Conservation (phyloP, 352 stramenopile genomes). For the Sclerospora graminicola region DNA sequence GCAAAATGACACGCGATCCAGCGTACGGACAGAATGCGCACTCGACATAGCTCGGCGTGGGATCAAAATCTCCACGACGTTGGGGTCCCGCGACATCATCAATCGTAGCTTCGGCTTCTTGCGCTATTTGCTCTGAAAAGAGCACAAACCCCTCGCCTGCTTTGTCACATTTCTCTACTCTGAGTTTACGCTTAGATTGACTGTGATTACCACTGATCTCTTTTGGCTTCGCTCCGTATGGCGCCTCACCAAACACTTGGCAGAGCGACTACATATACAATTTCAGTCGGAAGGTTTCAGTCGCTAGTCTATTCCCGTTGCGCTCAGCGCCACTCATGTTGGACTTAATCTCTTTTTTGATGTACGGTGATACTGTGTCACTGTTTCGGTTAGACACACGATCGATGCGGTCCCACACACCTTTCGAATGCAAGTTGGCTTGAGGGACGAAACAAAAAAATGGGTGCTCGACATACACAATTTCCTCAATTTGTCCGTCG, state of each 20-base stretch:
- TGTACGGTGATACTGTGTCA: slow-evolving; percentile 8
- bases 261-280: slow-evolving; percentile 74
- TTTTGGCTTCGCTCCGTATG: slow-evolving; percentile 44
- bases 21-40: slow-evolving; percentile 69
- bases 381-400: slow-evolving; percentile 1
- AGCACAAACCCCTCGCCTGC: slow-evolving; percentile 28
- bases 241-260: slow-evolving; percentile 37
- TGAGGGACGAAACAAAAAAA: slow-evolving; percentile 45
- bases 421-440: slow-evolving; percentile 41
- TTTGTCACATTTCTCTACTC: slow-evolving; percentile 4
- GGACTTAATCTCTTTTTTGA: slow-evolving; percentile 82
- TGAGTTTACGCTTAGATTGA: slow-evolving; percentile 2
- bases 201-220: slow-evolving; percentile 32
- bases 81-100: slow-evolving; percentile 25
- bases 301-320: slow-evolving; percentile 39
- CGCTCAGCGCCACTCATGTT: slow-evolving; percentile 46
- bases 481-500: slow-evolving; percentile 13
- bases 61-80: slow-evolving; percentile 36
- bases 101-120: slow-evolving; percentile 31
- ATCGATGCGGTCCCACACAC: slow-evolving; percentile 77
- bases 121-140: slow-evolving; percentile 19
- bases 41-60: slow-evolving; percentile 45
- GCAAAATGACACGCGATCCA: slow-evolving; percentile 39
- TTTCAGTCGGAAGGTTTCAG: slow-evolving; percentile 71
- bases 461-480: slow-evolving; percentile 48